Conservation (phyloP, 106 monocot species). For the Ottelia alismoides region DNA sequence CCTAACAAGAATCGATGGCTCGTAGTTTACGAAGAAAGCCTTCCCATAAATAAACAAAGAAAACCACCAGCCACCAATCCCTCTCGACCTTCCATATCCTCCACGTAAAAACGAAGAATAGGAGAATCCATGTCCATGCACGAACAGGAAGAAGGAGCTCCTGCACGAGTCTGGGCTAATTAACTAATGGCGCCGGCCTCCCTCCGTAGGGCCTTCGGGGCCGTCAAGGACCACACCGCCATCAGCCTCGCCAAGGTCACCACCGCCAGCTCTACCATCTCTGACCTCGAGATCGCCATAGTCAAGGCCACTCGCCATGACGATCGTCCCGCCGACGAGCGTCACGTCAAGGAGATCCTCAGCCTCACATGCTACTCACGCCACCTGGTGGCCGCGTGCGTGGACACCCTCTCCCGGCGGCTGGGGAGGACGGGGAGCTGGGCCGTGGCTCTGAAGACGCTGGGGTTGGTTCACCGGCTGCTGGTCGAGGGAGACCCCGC, state of each 20-base stretch:
- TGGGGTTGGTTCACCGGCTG: constrained; percentile 79
- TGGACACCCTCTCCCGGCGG: constrained; percentile 43
- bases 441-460: constrained; percentile 74
- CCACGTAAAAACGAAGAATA: too few relatives aligned
- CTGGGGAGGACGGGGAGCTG: constrained; percentile 61
- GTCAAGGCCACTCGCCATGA: constrained; percentile 84
- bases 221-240: constrained; percentile 87
- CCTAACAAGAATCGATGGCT: too few relatives aligned
- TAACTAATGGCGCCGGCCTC: constrained; percentile 34
- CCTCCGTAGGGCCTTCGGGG: constrained; percentile 55
- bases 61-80: too few relatives aligned
- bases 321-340: constrained; percentile 66
- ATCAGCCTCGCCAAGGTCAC: constrained; percentile 77
- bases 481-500: constrained; percentile 58
- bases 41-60: too few relatives aligned
- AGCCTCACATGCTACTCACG: constrained; percentile 70
- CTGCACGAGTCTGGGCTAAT: too few relatives aligned
- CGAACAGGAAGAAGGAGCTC: too few relatives aligned
- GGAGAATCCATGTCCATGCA: too few relatives aligned
- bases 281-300: constrained; percentile 70
- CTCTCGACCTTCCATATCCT: too few relatives aligned
- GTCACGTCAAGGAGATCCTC: constrained; percentile 71
- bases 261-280: constrained; percentile 5
- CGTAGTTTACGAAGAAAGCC: too few relatives aligned
- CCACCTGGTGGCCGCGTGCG: constrained; percentile 33